phyloP scores from a whole-genome alignment of 2,329 filamentous ascomycete genomes.

The Xylariomycetidae sp. region DNA sequence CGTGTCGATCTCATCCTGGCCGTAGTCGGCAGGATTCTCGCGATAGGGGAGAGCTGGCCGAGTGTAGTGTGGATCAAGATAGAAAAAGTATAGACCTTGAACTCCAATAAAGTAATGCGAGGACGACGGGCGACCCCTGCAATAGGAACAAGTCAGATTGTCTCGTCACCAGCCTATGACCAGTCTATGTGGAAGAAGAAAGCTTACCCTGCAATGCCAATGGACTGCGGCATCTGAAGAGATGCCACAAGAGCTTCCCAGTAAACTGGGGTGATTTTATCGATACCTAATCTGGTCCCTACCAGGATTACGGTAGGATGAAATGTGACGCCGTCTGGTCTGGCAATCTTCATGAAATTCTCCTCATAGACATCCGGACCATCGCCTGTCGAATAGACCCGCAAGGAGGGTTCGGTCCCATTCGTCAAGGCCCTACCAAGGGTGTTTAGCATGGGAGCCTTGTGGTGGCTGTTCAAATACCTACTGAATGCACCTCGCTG shows the following conservation, averaged over 20 bases:
- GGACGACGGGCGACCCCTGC: constrained; percentile 85
- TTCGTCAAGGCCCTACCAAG: constrained; percentile 65
- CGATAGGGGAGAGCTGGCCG: constrained; percentile 68
- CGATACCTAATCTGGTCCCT: constrained; percentile 84
- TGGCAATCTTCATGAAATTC: constrained; percentile 73
- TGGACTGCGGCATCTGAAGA: constrained; percentile 84
- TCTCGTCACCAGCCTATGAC: no score
- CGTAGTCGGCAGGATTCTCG: constrained; percentile 53
- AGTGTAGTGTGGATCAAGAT: constrained; percentile 89
- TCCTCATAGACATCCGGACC: constrained; percentile 92
- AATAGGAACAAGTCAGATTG: no score
- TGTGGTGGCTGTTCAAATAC: constrained; percentile 25
- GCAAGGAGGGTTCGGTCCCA: constrained; percentile 58
- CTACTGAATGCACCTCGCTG: constrained; percentile 89
- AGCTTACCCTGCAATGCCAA: constrained; percentile 86
- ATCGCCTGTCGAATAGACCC: constrained; percentile 86
- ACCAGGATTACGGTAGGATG: constrained; percentile 84
- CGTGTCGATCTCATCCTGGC: constrained; percentile 68
- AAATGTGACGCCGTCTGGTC: constrained; percentile 60
- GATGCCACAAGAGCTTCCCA: constrained; percentile 87
- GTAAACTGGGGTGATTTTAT: constrained; percentile 90
- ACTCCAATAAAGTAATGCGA: constrained; percentile 63
- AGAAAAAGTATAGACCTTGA: constrained; percentile 76
- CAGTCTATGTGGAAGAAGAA: neutral
- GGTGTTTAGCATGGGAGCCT: constrained; percentile 1